Percentiles rank a stretch among this genome's conserved stretches.
phyloP scores from a whole-genome alignment of 495 filamentous ascomycete genomes.

The Antarctomyces pellizariae region DNA sequence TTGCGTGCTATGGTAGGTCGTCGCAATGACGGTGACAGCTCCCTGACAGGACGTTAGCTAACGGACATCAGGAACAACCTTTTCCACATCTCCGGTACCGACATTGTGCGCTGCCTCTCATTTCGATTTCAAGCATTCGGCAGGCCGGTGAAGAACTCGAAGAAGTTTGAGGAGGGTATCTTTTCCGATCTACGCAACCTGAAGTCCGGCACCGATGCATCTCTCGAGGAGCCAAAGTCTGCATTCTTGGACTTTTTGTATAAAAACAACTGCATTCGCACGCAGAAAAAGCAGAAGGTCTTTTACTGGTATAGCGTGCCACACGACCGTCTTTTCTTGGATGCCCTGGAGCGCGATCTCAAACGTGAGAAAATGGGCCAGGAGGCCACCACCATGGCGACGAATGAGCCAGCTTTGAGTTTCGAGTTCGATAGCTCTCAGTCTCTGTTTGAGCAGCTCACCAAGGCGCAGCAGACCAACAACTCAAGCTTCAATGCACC shows the following conservation, averaged over 20 bases:
- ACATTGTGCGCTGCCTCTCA: conserved; percentile 93
- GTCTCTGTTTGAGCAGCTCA: conserved; percentile 97
- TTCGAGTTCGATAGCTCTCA: conserved; percentile 99
- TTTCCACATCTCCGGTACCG: conserved; percentile 96
- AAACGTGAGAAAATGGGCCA: conserved; percentile 99
- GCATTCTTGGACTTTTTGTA: conserved; percentile 95
- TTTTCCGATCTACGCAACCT: conserved; percentile 96
- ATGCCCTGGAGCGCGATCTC: conserved; percentile 87
- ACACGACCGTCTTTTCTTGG: conserved; percentile 89
- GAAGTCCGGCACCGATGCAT: conserved; percentile 96
- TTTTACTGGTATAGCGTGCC: conserved; percentile 99
- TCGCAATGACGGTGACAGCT: conserved; percentile 2
- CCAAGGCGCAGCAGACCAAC: conserved; percentile 96
- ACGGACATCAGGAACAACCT: conserved; percentile 66
- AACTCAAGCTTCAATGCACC: conserved; percentile 82
- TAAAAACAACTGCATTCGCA: conserved; percentile 99
- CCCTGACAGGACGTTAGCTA: conserved; percentile 6
- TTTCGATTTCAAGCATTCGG: conserved; percentile 98
- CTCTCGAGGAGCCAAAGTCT: conserved; percentile 95
- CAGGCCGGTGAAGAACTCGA: conserved; percentile 95
- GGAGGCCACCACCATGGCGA: conserved; percentile 87
- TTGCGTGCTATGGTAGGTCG: conserved; percentile 73
- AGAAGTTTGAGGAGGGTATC: conserved; percentile 98
- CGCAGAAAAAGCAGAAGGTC: conserved; percentile 99
- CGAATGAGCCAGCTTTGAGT: conserved; percentile 86